phyloP scores from a whole-genome alignment of 345 rosid genomes.

The Acer campestre region DNA sequence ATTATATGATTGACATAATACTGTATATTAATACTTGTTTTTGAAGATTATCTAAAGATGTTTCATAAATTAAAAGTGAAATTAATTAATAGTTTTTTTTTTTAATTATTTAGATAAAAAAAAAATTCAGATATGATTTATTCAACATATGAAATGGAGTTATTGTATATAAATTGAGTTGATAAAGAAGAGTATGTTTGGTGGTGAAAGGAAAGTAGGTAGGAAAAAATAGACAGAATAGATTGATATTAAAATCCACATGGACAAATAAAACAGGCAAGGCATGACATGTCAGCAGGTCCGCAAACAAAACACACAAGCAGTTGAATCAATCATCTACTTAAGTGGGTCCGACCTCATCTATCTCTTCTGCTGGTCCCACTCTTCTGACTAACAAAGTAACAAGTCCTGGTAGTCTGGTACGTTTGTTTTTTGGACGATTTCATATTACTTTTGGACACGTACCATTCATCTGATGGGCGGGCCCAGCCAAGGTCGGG shows the following conservation, averaged over 20 bases:
- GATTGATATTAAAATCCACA: slow-evolving; percentile 24
- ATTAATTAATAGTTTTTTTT: no score
- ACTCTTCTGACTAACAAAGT: no score
- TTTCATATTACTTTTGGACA: no score
- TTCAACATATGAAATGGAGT: no score
- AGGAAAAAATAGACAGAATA: slow-evolving; percentile 19
- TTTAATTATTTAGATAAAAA: background rate
- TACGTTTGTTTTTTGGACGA: no score
- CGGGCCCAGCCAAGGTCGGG: background rate
- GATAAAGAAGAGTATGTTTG: background rate
- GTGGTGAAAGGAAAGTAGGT: slow-evolving; percentile 19
- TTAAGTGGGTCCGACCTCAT: slow-evolving; percentile 3
- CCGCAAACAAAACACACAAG: slow-evolving; percentile 5
- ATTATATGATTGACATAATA: no score
- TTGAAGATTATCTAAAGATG: no score
- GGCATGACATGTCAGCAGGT: slow-evolving; percentile 24
- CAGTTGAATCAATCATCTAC: background rate
- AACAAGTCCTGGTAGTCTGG: no score
- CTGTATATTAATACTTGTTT: no score
- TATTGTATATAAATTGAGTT: background rate
- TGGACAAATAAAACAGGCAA: slow-evolving; percentile 18
- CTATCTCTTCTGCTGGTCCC: background rate
- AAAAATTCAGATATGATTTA: background rate
- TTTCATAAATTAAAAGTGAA: no score
- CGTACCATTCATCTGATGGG: no score